A percentile compares a stretch with the other conserved stretches of the same genome.
These are phyloP conservation scores for Paecilomyces dactylethromorphus DNA, from an alignment of 2,329 filamentous ascomycete genomes.

Conservation along the genomic window DNA sequence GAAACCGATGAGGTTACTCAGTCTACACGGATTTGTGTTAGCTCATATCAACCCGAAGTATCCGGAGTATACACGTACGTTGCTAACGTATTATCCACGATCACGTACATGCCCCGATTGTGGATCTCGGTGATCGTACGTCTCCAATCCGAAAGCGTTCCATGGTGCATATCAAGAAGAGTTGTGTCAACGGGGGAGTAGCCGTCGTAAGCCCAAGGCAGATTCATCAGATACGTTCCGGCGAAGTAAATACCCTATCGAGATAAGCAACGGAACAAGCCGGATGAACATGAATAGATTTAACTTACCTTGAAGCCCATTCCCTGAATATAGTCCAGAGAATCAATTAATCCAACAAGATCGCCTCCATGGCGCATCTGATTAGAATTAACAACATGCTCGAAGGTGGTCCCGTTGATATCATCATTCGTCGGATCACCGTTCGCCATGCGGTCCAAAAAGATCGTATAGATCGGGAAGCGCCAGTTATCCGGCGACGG, in stretches of 20 bases:
- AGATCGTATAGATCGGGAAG: constrained; percentile 54
- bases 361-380: constrained; percentile 54
- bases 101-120: constrained; percentile 50
- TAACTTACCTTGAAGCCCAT: constrained; percentile 48
- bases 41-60: not conserved
- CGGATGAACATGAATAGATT: no score
- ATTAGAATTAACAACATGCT: constrained; percentile 49
- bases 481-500: constrained; percentile 52
- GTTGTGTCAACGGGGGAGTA: constrained; percentile 51
- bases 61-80: constrained; percentile 36
- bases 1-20: not conserved
- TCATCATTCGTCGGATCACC: constrained; percentile 54
- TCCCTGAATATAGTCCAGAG: constrained; percentile 52
- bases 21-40: not conserved
- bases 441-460: constrained; percentile 53
- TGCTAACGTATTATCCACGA: constrained; percentile 54
- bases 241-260: constrained; percentile 48
- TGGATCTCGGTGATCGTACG: constrained; percentile 48
- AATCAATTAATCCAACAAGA: constrained; percentile 46
- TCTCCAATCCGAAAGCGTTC: constrained; percentile 49
- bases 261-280: constrained; percentile 1
- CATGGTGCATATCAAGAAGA: constrained; percentile 52
- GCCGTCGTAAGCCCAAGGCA: constrained; percentile 51
- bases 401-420: constrained; percentile 48
- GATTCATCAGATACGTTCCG: constrained; percentile 52